Conservation (phyloP, 2,329 filamentous ascomycete genomes). For the Hirsutella thompsonii region DNA sequence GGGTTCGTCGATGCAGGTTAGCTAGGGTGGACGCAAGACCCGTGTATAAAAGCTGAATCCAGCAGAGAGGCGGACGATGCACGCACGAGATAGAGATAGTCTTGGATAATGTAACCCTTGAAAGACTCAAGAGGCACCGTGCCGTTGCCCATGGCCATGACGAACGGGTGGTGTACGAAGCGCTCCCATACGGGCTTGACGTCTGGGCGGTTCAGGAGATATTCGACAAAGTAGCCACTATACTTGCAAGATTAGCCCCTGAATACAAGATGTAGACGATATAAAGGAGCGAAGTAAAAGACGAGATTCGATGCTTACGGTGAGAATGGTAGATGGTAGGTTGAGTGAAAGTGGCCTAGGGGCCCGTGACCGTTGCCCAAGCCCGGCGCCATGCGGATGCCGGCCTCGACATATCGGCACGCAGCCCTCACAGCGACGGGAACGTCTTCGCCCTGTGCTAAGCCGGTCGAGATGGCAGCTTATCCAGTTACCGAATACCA, state of each 20-base stretch:
- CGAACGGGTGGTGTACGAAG: slow-evolving; percentile 75
- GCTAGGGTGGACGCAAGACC: neutral
- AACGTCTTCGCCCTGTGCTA: slow-evolving; percentile 46
- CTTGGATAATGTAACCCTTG: slow-evolving; percentile 81
- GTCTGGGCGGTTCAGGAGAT: slow-evolving; percentile 62
- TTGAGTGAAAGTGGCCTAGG: slow-evolving; percentile 68
- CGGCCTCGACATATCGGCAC: slow-evolving; percentile 58
- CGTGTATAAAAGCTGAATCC: neutral
- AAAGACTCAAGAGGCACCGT: slow-evolving; percentile 64
- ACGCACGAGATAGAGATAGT: slow-evolving; percentile 75
- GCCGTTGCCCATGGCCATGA: slow-evolving; percentile 62
- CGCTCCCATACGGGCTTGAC: slow-evolving; percentile 62
- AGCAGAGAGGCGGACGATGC: too few species aligned
- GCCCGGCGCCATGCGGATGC: slow-evolving; percentile 50
- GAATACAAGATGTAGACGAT: neutral
- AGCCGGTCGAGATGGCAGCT: slow-evolving; percentile 65
- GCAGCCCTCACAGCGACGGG: slow-evolving; percentile 51
- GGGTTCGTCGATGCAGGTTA: neutral
- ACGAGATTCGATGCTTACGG: slow-evolving; percentile 31
- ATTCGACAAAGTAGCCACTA: slow-evolving; percentile 71
- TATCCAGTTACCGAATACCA: too few species aligned
- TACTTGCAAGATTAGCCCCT: neutral
- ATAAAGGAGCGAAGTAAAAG: too few species aligned
- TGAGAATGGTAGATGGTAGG: slow-evolving; percentile 53
- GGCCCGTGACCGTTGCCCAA: slow-evolving; percentile 58